A percentile compares a stretch with the other conserved stretches of the same genome.
phyloP scores from a whole-genome alignment of 495 filamentous ascomycete genomes.

The Tuber microsphaerosporum region DNA sequence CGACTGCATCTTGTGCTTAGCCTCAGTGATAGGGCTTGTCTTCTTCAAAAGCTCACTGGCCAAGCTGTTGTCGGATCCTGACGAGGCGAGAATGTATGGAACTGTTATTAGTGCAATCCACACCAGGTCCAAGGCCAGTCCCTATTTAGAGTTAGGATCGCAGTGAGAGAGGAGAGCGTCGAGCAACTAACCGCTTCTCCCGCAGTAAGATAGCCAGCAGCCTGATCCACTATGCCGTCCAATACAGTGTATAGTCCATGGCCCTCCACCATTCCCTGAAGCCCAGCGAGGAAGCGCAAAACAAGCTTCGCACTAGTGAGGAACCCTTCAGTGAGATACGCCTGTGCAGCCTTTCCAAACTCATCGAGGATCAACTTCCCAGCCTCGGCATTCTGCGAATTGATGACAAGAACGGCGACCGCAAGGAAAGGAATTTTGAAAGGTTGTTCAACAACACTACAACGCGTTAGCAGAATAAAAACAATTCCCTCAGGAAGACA shows the following conservation, averaged over 20 bases:
- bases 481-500: conserved; percentile 35
- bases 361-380: conserved; percentile 60
- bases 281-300: conserved; percentile 73
- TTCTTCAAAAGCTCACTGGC: conserved; percentile 76
- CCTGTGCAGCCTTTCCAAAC: conserved; percentile 56
- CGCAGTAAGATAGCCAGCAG: conserved; percentile 10
- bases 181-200: conserved; percentile 34
- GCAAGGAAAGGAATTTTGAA: conserved; percentile 93
- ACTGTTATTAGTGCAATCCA: conserved; percentile 92
- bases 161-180: neutral
- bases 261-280: conserved; percentile 71
- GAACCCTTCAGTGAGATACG: conserved; percentile 58
- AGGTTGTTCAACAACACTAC: conserved; percentile 69
- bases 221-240: conserved; percentile 63
- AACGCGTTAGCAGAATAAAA: conserved; percentile 41
- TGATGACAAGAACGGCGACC: conserved; percentile 66
- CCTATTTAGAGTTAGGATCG: conserved; percentile 35
- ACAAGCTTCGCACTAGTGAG: conserved; percentile 90
- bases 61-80: conserved; percentile 57
- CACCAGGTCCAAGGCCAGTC: conserved; percentile 75
- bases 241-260: conserved; percentile 80
- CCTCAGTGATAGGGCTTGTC: conserved; percentile 52
- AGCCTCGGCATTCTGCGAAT: conserved; percentile 53
- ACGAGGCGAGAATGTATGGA: conserved; percentile 77
- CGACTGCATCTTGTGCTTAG: conserved; percentile 62